Conservation (phyloP, 2,329 filamentous ascomycete species). For the Fusarium stilboides region DNA sequence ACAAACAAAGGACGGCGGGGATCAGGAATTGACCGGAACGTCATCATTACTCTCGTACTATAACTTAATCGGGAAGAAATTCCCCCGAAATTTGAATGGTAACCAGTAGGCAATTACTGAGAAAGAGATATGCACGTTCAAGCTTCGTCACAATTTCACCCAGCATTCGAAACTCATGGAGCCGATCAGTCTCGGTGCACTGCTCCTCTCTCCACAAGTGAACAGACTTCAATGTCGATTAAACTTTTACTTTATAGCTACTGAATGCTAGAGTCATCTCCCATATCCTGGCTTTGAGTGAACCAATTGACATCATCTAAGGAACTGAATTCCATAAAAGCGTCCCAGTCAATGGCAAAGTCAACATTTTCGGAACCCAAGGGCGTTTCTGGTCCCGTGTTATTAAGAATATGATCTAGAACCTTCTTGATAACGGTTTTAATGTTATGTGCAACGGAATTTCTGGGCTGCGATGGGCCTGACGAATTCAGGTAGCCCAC, state of each 20-base stretch:
- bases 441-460: not conserved
- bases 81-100: too few relatives aligned
- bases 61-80: too few relatives aligned
- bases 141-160: too few relatives aligned
- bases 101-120: too few relatives aligned
- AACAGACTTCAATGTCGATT: too few relatives aligned
- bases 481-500: constrained; percentile 3
- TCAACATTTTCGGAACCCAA: not conserved
- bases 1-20: not conserved
- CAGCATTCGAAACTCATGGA: too few relatives aligned
- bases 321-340: not conserved
- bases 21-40: too few relatives aligned
- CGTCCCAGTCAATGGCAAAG: not conserved
- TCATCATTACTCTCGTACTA: too few relatives aligned
- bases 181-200: too few relatives aligned
- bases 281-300: not conserved
- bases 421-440: not conserved
- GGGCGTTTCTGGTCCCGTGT: rapidly evolving
- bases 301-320: constrained; percentile 1
- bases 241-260: not conserved
- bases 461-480: not conserved
- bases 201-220: too few relatives aligned
- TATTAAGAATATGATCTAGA: constrained; percentile 1
- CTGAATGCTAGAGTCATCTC: rapidly evolving
- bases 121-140: too few relatives aligned